A percentile compares a stretch with the other conserved stretches of the same genome.
These are phyloP conservation scores for Linnemannia zychae DNA, from an alignment of 192 early-diverging fungal genomes.

Conservation along the genomic window DNA sequence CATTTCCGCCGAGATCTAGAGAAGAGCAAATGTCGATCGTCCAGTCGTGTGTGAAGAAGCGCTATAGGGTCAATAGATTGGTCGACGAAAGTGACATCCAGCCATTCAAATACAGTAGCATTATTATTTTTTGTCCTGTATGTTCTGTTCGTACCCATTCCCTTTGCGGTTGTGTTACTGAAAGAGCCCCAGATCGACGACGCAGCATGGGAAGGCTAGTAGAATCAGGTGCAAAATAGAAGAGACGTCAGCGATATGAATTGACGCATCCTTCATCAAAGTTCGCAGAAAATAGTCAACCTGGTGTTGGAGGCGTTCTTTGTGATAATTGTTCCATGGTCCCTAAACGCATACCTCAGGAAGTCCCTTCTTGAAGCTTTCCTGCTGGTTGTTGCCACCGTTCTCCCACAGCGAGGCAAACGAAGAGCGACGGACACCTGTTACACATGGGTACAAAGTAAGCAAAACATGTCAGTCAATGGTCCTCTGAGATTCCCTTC, in stretches of 20 bases:
- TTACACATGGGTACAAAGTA: not conserved
- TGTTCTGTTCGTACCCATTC: constrained; percentile 28
- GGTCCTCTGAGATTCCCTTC: not conserved
- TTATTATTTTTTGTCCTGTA: not conserved
- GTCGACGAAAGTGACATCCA: not conserved
- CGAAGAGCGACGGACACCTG: constrained; percentile 42
- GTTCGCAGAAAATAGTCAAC: not conserved
- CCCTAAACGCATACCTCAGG: constrained; percentile 35
- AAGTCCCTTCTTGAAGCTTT: constrained; percentile 48
- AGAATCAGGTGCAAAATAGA: not conserved
- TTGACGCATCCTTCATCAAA: not conserved
- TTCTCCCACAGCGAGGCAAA: constrained; percentile 56
- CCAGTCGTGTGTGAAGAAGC: not conserved
- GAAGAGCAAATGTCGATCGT: not conserved
- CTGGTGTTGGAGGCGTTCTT: not conserved
- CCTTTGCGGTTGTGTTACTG: constrained; percentile 38
- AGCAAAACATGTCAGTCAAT: not conserved
- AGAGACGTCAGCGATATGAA: not conserved
- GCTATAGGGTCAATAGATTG: not conserved
- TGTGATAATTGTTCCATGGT: not conserved
- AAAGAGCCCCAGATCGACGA: constrained; percentile 55
- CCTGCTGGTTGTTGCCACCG: constrained; percentile 21
- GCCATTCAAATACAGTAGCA: not conserved
- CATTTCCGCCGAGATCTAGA: constrained; percentile 31
- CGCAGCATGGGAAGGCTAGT: constrained; percentile 52